A percentile compares a stretch with the other conserved stretches of the same genome.
Conservation (phyloP, 2,329 filamentous ascomycete species). For the Pseudogymnoascus sp. region DNA sequence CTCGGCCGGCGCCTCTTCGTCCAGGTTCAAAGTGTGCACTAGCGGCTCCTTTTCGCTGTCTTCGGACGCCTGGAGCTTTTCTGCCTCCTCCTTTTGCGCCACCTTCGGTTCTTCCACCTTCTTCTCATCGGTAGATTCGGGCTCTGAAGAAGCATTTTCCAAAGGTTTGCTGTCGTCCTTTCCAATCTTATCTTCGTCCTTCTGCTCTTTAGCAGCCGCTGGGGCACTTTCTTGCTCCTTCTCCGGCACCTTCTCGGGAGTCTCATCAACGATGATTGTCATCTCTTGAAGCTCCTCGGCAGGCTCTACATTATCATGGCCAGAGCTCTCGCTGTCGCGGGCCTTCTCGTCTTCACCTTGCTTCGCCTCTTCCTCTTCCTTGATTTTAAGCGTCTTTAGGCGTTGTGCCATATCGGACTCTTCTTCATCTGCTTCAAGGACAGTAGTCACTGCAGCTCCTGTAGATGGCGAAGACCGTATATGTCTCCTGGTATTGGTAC, state of each 20-base stretch:
- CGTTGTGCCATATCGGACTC: slow-evolving; percentile 42
- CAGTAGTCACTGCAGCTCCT: slow-evolving; percentile 69
- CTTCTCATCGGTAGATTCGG: slow-evolving; percentile 6
- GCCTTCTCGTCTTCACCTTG: slow-evolving; percentile 10
- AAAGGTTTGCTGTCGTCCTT: slow-evolving; percentile 8
- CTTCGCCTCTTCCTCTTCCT: slow-evolving; percentile 29
- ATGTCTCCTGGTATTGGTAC: slow-evolving; percentile 73
- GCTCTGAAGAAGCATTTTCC: slow-evolving; percentile 11
- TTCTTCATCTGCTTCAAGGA: slow-evolving; percentile 77
- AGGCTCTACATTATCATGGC: slow-evolving; percentile 17
- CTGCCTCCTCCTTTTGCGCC: slow-evolving; percentile 16
- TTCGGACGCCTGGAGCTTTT: slow-evolving; percentile 18
- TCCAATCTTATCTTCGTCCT: slow-evolving; percentile 13
- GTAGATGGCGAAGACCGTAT: slow-evolving; percentile 72
- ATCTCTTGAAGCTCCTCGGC: slow-evolving; percentile 10
- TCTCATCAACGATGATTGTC: slow-evolving; percentile 8
- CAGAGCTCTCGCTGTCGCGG: slow-evolving; percentile 17
- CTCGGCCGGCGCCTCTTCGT: neutral
- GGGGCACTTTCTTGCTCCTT: slow-evolving; percentile 17
- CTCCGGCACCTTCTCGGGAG: slow-evolving; percentile 20
- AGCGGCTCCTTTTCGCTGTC: slow-evolving; percentile 16
- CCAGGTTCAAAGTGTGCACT: slow-evolving; percentile 6
- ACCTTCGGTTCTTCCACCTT: slow-evolving; percentile 17
- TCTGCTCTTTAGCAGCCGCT: neutral
- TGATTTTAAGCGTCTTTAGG: slow-evolving; percentile 39